A percentile compares a stretch with the other conserved stretches of the same genome.
These are phyloP conservation scores for Calonectria pseudoturangicola DNA, from an alignment of 2,329 filamentous ascomycete genomes.

Conservation along the genomic window DNA sequence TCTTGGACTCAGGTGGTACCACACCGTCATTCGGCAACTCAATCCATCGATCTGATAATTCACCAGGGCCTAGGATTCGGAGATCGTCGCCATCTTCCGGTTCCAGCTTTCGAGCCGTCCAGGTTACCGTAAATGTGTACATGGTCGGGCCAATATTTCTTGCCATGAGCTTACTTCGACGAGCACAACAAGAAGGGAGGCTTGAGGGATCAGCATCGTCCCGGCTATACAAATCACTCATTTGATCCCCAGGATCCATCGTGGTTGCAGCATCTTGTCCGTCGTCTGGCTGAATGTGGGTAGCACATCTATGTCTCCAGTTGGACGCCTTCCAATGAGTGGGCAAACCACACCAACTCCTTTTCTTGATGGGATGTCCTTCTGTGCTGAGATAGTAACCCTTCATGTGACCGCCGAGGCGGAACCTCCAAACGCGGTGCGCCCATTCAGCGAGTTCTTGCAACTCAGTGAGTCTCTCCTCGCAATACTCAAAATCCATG, in stretches of 20 bases:
- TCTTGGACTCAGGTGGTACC: not conserved
- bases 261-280: not conserved
- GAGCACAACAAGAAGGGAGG: slow-evolving; percentile 24
- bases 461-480: slow-evolving; percentile 23
- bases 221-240: not conserved
- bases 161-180: slow-evolving; percentile 7
- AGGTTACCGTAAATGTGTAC: slow-evolving; percentile 42
- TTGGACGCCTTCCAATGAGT: slow-evolving; percentile 27
- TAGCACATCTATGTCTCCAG: slow-evolving; percentile 18
- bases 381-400: slow-evolving; percentile 41
- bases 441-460: slow-evolving; percentile 39
- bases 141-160: slow-evolving; percentile 32
- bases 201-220: not conserved
- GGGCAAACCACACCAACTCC: slow-evolving; percentile 34
- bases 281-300: not conserved
- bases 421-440: slow-evolving; percentile 43
- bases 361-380: slow-evolving; percentile 32
- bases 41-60: slow-evolving; percentile 23
- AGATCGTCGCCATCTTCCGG: slow-evolving; percentile 35
- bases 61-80: slow-evolving; percentile 11
- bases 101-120: slow-evolving; percentile 38
- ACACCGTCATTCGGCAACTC: slow-evolving; percentile 29
- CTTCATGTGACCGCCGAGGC: slow-evolving; percentile 41
- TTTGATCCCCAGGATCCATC: not conserved
- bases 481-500: slow-evolving; percentile 39